Evolutionary conservation across 495 filamentous ascomycete genomes (phyloP), one percentile per base, ranked within the genome.

Genomic region (Clavariopsis aquatica): DNA sequence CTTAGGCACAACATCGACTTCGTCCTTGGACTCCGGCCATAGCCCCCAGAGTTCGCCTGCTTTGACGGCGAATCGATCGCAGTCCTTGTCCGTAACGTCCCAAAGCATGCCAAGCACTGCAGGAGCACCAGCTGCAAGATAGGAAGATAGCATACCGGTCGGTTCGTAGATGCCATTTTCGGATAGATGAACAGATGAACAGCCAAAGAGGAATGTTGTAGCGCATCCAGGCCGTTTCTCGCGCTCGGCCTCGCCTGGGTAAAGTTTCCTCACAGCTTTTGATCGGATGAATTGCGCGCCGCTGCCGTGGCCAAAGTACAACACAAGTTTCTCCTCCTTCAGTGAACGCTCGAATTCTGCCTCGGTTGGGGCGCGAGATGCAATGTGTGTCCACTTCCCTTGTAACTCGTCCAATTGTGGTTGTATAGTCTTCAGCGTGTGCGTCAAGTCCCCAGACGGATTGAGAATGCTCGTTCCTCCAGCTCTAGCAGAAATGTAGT

Each of bases 1-100:
- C 19, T 65, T 27, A 15, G 24, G 20, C 24, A 24, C 72, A 23
- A 15, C 20, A 56, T 72, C 53, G 19, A 15, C 23, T 55, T 72
- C 53, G 57, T 68, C 49, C 45, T 60, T 56, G 27, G 58, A 29
- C 58, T 67, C 56, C 8, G 69, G 67, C 65, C 64, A 77, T 1
- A 98, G 72, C 15, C 94, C 94, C 94, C 94, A 98, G 57, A 86
- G 82, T 72, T 93, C 87, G 52, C 96, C 87, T 2, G 88, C 78
- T 17, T 82, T 78, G 23, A 84, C 84, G 0, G 91, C 87, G 72
- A 97, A 96, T 36, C 92, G 87, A 78, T 98, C 94, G 69, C 96
- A 94, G 73, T 98, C 94, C 66, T 89, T 88, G 69, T 98, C 94
- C 13, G 95, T 98, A 22, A 98, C 94, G 75, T 98, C 94, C 94